These are phyloP conservation scores for Lentinula lateritia DNA, from an alignment of 768 basidiomycete genomes.

Conservation along the genomic window DNA sequence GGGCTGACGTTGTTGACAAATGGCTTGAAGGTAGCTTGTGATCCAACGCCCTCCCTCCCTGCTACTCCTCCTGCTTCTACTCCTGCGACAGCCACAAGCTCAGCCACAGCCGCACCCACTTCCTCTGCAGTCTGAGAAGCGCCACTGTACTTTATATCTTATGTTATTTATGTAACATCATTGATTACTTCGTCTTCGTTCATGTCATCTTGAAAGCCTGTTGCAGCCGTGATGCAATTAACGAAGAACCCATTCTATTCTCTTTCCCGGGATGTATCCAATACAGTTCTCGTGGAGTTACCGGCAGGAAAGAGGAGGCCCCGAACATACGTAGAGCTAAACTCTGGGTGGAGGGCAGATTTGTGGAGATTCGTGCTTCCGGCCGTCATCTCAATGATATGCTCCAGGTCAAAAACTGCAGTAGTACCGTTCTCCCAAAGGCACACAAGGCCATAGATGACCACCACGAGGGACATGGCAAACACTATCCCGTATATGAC, in stretches of 20 bases:
- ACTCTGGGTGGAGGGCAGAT: background rate
- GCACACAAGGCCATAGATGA: background rate
- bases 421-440: background rate
- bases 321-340: background rate
- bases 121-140: background rate
- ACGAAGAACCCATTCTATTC: too few relatives aligned
- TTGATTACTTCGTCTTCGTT: too few relatives aligned
- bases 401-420: background rate
- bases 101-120: background rate
- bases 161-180: background rate
- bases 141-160: background rate
- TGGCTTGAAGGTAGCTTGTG: constrained; percentile 12
- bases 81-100: constrained; percentile 9
- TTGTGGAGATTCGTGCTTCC: background rate
- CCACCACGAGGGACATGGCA: background rate
- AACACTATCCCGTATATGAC: constrained; percentile 1
- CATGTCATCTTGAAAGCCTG: too few relatives aligned
- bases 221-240: too few relatives aligned
- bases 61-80: constrained; percentile 12
- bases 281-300: background rate
- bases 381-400: constrained; percentile 1
- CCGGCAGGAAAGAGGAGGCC: background rate
- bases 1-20: constrained; percentile 11
- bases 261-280: background rate
- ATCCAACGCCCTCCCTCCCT: constrained; percentile 9